phyloP scores from a whole-genome alignment of 225 moss, liverwort and hornwort genomes.

The Straminergon stramineum region DNA sequence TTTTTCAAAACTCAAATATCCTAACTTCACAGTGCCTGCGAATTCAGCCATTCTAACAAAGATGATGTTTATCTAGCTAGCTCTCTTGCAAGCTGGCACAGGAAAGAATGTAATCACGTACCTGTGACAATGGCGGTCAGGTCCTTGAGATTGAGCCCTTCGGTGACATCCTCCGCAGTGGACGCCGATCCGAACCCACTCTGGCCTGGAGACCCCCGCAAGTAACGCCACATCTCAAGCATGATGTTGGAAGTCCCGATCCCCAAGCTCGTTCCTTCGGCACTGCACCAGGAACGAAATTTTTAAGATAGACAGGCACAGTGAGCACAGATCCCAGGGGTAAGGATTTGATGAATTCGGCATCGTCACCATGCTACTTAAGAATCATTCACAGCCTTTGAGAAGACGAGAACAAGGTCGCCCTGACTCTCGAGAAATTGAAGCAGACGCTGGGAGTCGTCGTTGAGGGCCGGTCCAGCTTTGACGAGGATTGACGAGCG shows the following conservation, averaged over 20 bases:
- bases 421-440: neutral
- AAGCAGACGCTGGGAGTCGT: neutral
- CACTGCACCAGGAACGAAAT: neutral
- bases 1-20: neutral
- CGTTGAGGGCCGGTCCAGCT: neutral
- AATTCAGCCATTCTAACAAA: neutral
- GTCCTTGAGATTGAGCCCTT: constrained; percentile 11
- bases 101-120: neutral
- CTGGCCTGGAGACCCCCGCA: neutral
- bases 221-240: constrained; percentile 3
- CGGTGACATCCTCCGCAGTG: constrained; percentile 34
- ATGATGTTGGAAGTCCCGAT: neutral
- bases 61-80: neutral
- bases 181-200: constrained; percentile 39
- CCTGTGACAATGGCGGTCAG: constrained; percentile 14
- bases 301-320: neutral
- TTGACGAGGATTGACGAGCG: neutral
- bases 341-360: neutral
- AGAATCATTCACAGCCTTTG: neutral
- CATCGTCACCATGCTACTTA: neutral
- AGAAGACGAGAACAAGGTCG: neutral
- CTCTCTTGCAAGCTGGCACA: neutral
- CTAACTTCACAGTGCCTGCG: neutral
- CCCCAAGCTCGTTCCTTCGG: neutral
- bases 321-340: neutral